A percentile compares a stretch with the other conserved stretches of the same genome.
Evolutionary conservation across 192 early-diverging fungal species (phyloP).

Genomic region (Coemansia sp.): DNA sequence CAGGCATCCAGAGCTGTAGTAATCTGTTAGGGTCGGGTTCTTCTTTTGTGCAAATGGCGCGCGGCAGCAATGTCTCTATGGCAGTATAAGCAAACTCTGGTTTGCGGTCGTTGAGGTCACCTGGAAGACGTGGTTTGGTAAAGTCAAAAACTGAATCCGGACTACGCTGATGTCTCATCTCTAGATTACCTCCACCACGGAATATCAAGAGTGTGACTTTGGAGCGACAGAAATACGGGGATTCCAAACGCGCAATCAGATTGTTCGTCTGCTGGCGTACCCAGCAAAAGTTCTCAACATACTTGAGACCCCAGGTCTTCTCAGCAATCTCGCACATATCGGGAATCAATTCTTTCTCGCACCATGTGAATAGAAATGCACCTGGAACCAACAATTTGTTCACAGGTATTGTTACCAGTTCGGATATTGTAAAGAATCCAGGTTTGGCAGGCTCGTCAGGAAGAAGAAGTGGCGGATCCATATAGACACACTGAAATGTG

Average conservation of each 20-base stretch:
- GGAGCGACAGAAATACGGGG: slow-evolving; percentile 79
- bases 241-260: slow-evolving; percentile 66
- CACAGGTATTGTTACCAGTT: slow-evolving; percentile 51
- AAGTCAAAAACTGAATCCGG: slow-evolving; percentile 96
- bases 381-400: slow-evolving; percentile 62
- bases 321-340: slow-evolving; percentile 72
- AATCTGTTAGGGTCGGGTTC: slow-evolving; percentile 65
- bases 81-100: slow-evolving; percentile 81
- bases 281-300: slow-evolving; percentile 98
- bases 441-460: slow-evolving; percentile 32
- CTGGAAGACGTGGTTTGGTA: slow-evolving; percentile 68
- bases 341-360: slow-evolving; percentile 89
- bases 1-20: slow-evolving; percentile 74
- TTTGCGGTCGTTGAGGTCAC: slow-evolving; percentile 62
- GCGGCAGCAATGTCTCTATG: slow-evolving; percentile 89
- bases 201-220: slow-evolving; percentile 90
- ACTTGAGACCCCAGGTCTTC: slow-evolving; percentile 78
- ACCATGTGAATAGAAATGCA: slow-evolving; percentile 94
- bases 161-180: slow-evolving; percentile 89
- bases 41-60: slow-evolving; percentile 63
- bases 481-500: slow-evolving; percentile 80
- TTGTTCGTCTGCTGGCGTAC: slow-evolving; percentile 84
- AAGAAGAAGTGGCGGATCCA: slow-evolving; percentile 83
- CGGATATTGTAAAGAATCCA: slow-evolving; percentile 31
- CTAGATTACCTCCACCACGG: slow-evolving; percentile 84